These are phyloP conservation scores for Phanerochaete sordida DNA, from an alignment of 768 basidiomycete genomes.

Conservation along the genomic window DNA sequence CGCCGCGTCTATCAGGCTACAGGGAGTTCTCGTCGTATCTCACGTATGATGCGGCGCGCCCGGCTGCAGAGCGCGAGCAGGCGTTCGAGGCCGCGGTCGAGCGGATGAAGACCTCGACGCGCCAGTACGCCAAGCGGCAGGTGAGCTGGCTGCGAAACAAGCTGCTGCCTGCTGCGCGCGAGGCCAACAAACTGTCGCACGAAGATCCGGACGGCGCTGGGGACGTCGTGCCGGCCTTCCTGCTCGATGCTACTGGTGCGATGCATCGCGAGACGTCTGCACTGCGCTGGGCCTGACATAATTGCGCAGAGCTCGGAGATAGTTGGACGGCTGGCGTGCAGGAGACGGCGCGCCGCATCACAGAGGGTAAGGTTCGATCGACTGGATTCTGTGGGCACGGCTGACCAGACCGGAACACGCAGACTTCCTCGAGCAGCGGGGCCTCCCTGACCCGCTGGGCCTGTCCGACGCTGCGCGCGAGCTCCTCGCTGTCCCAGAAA, in stretches of 20 bases:
- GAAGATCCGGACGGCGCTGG: conserved; percentile 16
- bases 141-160: conserved; percentile 92
- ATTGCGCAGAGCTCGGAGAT: conserved; percentile 44
- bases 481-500: conserved; percentile 45
- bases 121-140: conserved; percentile 90
- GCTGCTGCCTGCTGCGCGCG: conserved; percentile 66
- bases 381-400: not conserved
- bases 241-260: conserved; percentile 69
- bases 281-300: not conserved
- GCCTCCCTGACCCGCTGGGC: conserved; percentile 52
- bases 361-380: conserved; percentile 37
- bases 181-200: conserved; percentile 33
- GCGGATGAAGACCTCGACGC: conserved; percentile 81
- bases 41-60: conserved; percentile 30
- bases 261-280: not conserved
- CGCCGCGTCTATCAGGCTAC: conserved; percentile 56
- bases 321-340: conserved; percentile 58
- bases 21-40: conserved; percentile 83
- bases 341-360: conserved; percentile 45
- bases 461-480: conserved; percentile 43
- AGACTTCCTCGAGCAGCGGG: conserved; percentile 54
- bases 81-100: conserved; percentile 58
- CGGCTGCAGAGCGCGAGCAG: conserved; percentile 27
- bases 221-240: conserved; percentile 42
- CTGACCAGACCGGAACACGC: not conserved